Conservation (phyloP, 2,329 filamentous ascomycete genomes). For the Scorias spongiosa region DNA sequence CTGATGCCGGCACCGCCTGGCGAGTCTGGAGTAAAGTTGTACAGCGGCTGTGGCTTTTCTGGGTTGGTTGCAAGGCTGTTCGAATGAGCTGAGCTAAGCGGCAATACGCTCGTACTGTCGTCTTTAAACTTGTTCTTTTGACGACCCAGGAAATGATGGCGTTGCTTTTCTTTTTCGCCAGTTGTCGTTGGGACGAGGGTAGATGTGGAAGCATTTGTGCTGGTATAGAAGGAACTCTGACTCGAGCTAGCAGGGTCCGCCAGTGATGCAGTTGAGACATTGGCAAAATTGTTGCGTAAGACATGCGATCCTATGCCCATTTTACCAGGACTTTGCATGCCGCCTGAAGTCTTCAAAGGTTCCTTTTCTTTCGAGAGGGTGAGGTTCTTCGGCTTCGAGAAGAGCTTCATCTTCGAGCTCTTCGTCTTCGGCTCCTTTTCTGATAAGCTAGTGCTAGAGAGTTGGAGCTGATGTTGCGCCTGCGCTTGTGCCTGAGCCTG, state of each 20-base stretch:
- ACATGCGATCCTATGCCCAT: constrained; percentile 37
- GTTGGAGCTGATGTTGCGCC: neutral
- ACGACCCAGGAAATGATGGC: constrained; percentile 63
- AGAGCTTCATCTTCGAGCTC: constrained; percentile 69
- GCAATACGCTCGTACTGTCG: constrained; percentile 47
- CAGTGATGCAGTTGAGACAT: constrained; percentile 55
- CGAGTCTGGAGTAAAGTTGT: constrained; percentile 65
- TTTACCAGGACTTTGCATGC: constrained; percentile 49
- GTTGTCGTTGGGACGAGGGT: constrained; percentile 50
- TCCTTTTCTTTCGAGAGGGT: constrained; percentile 55
- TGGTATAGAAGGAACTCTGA: constrained; percentile 51
- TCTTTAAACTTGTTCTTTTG: constrained; percentile 63
- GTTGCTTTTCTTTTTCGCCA: constrained; percentile 48
- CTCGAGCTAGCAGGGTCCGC: constrained; percentile 41
- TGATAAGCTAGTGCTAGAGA: constrained; percentile 4
- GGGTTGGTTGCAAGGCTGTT: constrained; percentile 65
- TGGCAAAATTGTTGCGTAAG: constrained; percentile 46
- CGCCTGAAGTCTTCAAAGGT: constrained; percentile 40
- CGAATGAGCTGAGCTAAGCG: constrained; percentile 59
- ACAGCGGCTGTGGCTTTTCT: constrained; percentile 57
- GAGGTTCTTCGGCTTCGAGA: constrained; percentile 64
- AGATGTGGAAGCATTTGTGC: constrained; percentile 61
- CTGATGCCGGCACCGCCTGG: constrained; percentile 57
- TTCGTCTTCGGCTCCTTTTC: constrained; percentile 48
- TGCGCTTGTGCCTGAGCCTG: no score